A percentile compares a stretch with the other conserved stretches of the same genome.
Evolutionary conservation across 768 basidiomycete genomes (phyloP).

Genomic region (Termitomyces sp.): DNA sequence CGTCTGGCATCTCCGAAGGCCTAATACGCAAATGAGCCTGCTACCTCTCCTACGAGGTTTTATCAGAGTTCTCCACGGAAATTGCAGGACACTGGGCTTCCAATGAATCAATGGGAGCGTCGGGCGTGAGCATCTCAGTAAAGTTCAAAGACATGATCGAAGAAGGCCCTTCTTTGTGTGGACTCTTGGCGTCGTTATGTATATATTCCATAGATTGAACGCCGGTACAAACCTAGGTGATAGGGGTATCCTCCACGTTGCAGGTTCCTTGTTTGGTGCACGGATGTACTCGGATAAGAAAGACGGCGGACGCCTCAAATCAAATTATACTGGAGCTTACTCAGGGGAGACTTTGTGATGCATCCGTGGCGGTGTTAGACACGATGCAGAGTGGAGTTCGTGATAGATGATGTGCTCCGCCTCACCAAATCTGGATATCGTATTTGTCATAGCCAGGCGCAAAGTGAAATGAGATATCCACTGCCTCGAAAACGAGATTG

Average conservation of each 20-base stretch:
- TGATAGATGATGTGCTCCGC: neutral
- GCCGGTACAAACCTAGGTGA: constrained; percentile 2
- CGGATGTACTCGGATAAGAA: constrained; percentile 11
- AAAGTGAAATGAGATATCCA: neutral
- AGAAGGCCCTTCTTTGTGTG: neutral
- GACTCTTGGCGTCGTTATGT: neutral
- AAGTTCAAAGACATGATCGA: constrained; percentile 1
- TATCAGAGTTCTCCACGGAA: neutral
- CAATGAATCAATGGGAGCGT: neutral
- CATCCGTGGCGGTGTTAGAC: neutral
- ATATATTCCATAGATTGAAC: neutral
- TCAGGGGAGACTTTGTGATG: neutral
- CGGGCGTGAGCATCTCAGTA: neutral
- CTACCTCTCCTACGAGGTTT: neutral
- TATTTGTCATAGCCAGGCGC: neutral
- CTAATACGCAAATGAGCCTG: neutral
- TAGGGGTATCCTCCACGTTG: neutral
- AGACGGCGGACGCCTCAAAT: neutral
- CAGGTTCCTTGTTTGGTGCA: constrained; percentile 1
- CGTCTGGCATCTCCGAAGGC: neutral
- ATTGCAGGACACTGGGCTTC: neutral
- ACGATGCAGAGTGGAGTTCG: neutral
- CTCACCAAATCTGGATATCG: neutral
- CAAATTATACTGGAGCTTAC: neutral
- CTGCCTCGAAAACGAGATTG: neutral